Evolutionary conservation across 179 eudicot genomes (phyloP).

Genomic region (Heliamphora ciliata): DNA sequence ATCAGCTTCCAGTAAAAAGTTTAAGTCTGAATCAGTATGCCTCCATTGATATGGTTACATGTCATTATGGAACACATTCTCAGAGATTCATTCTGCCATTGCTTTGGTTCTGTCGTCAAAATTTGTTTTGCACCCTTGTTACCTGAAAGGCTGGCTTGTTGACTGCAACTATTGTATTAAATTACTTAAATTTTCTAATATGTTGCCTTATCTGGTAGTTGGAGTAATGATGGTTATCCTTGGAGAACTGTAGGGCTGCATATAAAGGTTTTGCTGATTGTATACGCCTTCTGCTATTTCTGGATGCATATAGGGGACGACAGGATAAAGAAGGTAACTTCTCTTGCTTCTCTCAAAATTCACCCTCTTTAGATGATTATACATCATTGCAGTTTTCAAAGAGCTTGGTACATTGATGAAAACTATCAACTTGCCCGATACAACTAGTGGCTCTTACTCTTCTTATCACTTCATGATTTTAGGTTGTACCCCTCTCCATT

Average conservation of each 20-base stretch:
- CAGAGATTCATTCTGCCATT: background rate
- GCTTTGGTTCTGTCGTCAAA: background rate
- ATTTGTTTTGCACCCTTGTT: background rate
- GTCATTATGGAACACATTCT: background rate
- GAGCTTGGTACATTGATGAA: background rate
- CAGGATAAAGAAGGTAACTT: slow-evolving; percentile 90
- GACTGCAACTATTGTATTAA: background rate
- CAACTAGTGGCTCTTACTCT: slow-evolving; percentile 13
- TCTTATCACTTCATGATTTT: slow-evolving; percentile 9
- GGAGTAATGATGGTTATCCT: slow-evolving; percentile 10
- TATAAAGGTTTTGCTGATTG: slow-evolving; percentile 98
- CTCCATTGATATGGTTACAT: background rate
- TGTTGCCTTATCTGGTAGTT: slow-evolving; percentile 6
- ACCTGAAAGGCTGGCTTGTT: background rate
- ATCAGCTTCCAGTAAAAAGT: background rate
- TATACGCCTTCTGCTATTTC: slow-evolving; percentile 87
- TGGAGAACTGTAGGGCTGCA: slow-evolving; percentile 73
- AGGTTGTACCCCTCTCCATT: slow-evolving; percentile 99
- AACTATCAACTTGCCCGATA: background rate
- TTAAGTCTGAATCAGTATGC: background rate
- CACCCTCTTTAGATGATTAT: background rate
- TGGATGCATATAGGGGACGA: slow-evolving; percentile 90
- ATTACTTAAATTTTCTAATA: background rate
- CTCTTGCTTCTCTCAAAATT: slow-evolving; percentile 7
- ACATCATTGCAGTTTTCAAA: background rate